Conservation (phyloP, 371 early-diverging fungal genomes). For the Phascolomyces articulosus region DNA sequence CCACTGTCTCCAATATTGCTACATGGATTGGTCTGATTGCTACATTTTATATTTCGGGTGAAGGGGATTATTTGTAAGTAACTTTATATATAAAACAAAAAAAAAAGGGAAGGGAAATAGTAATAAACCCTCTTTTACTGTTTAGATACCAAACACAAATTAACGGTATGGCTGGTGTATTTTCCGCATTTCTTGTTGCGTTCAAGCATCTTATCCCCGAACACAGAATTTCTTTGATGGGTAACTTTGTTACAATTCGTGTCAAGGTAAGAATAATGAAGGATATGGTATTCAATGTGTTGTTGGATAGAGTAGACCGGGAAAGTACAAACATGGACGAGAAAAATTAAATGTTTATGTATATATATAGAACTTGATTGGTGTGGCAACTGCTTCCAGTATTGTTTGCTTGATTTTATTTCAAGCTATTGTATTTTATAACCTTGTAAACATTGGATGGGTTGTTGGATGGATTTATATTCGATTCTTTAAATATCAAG, state of each 20-base stretch:
- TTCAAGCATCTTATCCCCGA: slow-evolving; percentile 80
- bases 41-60: slow-evolving; percentile 61
- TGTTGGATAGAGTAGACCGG: neutral
- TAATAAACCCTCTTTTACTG: neutral
- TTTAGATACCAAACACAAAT: slow-evolving; percentile 52
- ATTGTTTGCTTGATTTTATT: slow-evolving; percentile 35
- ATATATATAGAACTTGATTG: slow-evolving; percentile 36
- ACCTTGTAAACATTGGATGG: slow-evolving; percentile 66
- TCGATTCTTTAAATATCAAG: slow-evolving; percentile 78
- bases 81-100: too few relatives aligned
- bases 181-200: slow-evolving; percentile 73
- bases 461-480: slow-evolving; percentile 79
- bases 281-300: neutral
- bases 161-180: slow-evolving; percentile 71
- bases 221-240: slow-evolving; percentile 55
- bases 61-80: slow-evolving; percentile 63
- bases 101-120: too few relatives aligned
- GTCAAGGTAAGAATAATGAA: slow-evolving; percentile 59
- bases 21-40: slow-evolving; percentile 60
- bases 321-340: too few relatives aligned
- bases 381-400: slow-evolving; percentile 42
- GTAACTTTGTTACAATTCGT: slow-evolving; percentile 61
- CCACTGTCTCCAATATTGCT: slow-evolving; percentile 56
- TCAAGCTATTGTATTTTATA: slow-evolving; percentile 45
- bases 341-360: neutral